Conservation (phyloP, 2,329 filamentous ascomycete genomes). For the Diaporthe citri region DNA sequence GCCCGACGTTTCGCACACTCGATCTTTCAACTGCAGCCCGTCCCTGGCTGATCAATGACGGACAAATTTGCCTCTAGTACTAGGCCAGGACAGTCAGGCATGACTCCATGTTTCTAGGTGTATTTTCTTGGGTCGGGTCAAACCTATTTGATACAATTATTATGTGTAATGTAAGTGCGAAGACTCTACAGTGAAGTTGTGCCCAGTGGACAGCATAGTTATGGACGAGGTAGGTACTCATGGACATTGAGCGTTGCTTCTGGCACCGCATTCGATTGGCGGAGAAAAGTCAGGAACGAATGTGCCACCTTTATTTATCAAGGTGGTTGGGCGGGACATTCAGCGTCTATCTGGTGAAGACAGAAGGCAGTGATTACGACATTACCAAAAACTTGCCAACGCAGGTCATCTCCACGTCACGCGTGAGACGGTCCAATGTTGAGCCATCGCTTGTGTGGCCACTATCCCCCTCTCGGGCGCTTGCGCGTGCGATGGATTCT, state of each 20-base stretch:
- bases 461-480: not conserved
- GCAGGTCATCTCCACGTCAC: conserved; percentile 5
- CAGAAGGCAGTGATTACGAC: not conserved
- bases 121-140: too few species aligned
- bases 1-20: not conserved
- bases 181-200: too few species aligned
- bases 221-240: not conserved
- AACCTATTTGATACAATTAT: too few species aligned
- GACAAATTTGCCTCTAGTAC: too few species aligned
- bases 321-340: not conserved
- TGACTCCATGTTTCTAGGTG: too few species aligned
- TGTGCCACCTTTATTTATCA: not conserved
- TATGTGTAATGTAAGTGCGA: too few species aligned
- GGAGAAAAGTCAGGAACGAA: too few species aligned
- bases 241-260: not conserved
- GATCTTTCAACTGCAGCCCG: not conserved
- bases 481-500: not conserved
- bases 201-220: not conserved
- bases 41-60: too few species aligned
- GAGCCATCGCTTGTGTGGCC: not conserved
- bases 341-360: not conserved
- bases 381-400: not conserved
- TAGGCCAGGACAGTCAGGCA: too few species aligned
- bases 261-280: not conserved
- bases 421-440: conserved; percentile 20